These are phyloP conservation scores for Pilasporangium apinafurcum DNA, from an alignment of 352 stramenopile species.

Conservation along the genomic window DNA sequence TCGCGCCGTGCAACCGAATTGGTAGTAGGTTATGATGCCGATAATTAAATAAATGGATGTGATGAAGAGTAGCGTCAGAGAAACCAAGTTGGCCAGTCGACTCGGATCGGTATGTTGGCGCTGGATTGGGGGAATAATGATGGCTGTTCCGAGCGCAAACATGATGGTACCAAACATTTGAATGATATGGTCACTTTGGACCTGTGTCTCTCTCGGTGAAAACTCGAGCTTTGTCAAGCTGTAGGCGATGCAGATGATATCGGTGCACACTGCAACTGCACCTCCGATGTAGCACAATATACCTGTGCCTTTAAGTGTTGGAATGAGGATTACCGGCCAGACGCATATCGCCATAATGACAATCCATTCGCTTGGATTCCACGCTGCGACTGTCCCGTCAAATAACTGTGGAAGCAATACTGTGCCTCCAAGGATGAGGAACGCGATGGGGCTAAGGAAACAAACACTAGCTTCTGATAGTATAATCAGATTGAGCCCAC, in stretches of 20 bases:
- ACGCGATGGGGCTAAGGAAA: conserved; percentile 65
- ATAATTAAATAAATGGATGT: conserved; percentile 69
- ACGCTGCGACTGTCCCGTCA: conserved; percentile 11
- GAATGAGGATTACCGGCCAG: conserved; percentile 55
- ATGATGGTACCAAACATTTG: conserved; percentile 68
- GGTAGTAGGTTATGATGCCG: conserved; percentile 59
- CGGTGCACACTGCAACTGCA: conserved; percentile 34
- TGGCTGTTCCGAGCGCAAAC: conserved; percentile 57
- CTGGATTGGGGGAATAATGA: conserved; percentile 63
- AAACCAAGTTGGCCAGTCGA: conserved; percentile 48
- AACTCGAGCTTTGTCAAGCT: conserved; percentile 28
- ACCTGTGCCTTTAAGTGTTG: conserved; percentile 41
- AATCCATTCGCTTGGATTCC: conserved; percentile 54
- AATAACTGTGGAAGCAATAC: conserved; percentile 49
- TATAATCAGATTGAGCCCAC: conserved; percentile 39
- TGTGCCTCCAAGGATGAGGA: conserved; percentile 63
- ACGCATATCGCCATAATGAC: conserved; percentile 39
- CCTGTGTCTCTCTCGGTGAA: conserved; percentile 42
- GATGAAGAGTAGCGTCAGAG: conserved; percentile 61
- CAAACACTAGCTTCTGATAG: conserved; percentile 49
- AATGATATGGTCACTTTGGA: conserved; percentile 27
- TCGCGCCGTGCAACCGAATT: conserved; percentile 62
- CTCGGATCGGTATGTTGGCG: conserved; percentile 42
- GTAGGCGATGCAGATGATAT: conserved; percentile 46
- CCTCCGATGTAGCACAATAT: conserved; percentile 45